These are phyloP conservation scores for Avicennia marina DNA, from an alignment of 257 asterid species.

Conservation along the genomic window DNA sequence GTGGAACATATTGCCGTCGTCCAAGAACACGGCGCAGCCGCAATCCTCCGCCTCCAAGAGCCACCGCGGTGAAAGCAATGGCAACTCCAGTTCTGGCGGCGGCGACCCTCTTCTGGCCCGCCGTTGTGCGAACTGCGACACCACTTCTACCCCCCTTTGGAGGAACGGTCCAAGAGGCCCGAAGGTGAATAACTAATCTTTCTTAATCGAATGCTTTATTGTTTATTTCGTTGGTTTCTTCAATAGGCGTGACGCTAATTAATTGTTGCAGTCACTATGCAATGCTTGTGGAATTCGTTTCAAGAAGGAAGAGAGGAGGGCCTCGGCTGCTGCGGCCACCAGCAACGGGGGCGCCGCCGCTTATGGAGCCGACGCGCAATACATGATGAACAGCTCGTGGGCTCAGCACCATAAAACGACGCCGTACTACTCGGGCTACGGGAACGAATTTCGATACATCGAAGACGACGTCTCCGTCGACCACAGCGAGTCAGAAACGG, in stretches of 20 bases:
- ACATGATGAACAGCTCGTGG: conserved; percentile 52
- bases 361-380: conserved; percentile 30
- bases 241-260: not conserved
- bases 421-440: conserved; percentile 34
- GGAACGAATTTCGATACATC: conserved; percentile 51
- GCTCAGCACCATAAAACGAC: conserved; percentile 34
- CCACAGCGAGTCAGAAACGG: conserved; percentile 41
- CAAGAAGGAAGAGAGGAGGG: conserved; percentile 97
- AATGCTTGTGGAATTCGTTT: conserved; percentile 96
- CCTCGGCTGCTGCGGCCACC: conserved; percentile 70
- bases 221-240: not conserved
- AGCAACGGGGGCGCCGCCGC: conserved; percentile 23
- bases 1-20: conserved; percentile 59
- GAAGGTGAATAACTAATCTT: conserved; percentile 33
- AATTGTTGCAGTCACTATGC: conserved; percentile 71
- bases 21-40: conserved; percentile 20
- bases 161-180: conserved; percentile 93
- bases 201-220: not conserved
- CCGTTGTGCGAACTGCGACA: conserved; percentile 95
- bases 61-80: conserved; percentile 7
- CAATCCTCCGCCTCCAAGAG: conserved; percentile 12
- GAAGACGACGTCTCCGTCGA: conserved; percentile 37
- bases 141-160: conserved; percentile 97
- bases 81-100: conserved; percentile 19
- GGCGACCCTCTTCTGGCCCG: conserved; percentile 72